phyloP scores from a whole-genome alignment of 1,284 basidiomycete species.

The Ganoderma lingzhi region DNA sequence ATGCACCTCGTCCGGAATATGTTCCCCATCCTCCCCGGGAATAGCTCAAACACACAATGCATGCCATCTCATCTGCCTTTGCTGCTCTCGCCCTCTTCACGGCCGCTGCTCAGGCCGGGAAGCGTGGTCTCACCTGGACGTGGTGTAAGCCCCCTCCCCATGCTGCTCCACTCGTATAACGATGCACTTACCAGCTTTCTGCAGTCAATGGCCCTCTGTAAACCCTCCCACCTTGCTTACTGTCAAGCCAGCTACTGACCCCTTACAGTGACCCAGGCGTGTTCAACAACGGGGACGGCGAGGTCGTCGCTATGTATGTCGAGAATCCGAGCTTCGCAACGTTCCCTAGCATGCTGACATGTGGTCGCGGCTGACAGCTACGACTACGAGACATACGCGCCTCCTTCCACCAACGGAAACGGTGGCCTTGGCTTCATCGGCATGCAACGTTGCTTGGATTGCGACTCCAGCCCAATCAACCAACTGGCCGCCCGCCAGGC shows the following conservation, averaged over 20 bases:
- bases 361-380: background rate
- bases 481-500: conserved; percentile 3
- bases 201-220: conserved; percentile 7
- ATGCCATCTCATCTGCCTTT: conserved; percentile 4
- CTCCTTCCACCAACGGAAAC: conserved; percentile 7
- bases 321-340: background rate
- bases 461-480: conserved; percentile 7
- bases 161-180: background rate
- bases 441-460: conserved; percentile 11
- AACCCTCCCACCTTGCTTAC: background rate
- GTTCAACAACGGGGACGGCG: conserved; percentile 11
- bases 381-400: conserved; percentile 9
- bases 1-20: background rate
- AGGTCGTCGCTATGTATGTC: conserved; percentile 11
- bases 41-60: conserved; percentile 6
- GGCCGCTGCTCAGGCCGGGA: conserved; percentile 8
- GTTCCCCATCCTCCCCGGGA: background rate
- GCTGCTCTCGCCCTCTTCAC: conserved; percentile 10
- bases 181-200: background rate
- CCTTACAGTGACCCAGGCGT: background rate
- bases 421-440: conserved; percentile 8
- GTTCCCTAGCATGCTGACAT: background rate
- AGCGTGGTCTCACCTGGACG: conserved; percentile 12
- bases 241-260: background rate
- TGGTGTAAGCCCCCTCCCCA: background rate